Evolutionary conservation across 2,329 filamentous ascomycete species (phyloP).

Genomic region (Ophiognomonia clavigignenti-juglandacearum): DNA sequence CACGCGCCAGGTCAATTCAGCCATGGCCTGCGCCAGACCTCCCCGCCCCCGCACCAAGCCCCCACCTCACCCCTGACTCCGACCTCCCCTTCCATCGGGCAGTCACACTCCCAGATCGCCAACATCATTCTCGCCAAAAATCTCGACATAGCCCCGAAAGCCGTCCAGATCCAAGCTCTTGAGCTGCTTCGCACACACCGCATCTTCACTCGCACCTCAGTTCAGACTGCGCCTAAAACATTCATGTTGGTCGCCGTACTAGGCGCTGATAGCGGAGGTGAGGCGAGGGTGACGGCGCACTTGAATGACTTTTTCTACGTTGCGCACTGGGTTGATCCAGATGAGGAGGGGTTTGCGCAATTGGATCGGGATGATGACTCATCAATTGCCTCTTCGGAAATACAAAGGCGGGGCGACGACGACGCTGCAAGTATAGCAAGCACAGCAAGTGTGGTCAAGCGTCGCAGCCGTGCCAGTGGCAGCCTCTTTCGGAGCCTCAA

Average conservation of each 20-base stretch:
- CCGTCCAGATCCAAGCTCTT: slow-evolving; percentile 75
- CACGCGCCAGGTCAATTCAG: not conserved
- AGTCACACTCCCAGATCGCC: slow-evolving; percentile 50
- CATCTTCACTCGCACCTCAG: slow-evolving; percentile 69
- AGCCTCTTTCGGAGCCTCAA: slow-evolving; percentile 3
- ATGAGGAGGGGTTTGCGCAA: slow-evolving; percentile 67
- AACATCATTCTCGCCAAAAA: slow-evolving; percentile 80
- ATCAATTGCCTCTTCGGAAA: slow-evolving; percentile 18
- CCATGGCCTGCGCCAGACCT: not conserved
- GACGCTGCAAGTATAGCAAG: slow-evolving; percentile 22
- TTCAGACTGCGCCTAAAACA: slow-evolving; percentile 68
- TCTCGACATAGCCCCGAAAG: slow-evolving; percentile 66
- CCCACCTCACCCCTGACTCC: slow-evolving; percentile 22
- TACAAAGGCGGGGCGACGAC: slow-evolving; percentile 24
- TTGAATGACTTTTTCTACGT: slow-evolving; percentile 83
- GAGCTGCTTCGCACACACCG: slow-evolving; percentile 76
- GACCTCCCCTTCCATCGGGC: slow-evolving; percentile 10
- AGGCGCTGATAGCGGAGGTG: slow-evolving; percentile 39
- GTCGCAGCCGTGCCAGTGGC: slow-evolving; percentile 3
- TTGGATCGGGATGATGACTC: slow-evolving; percentile 55
- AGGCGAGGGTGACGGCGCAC: slow-evolving; percentile 48
- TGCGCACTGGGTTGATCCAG: slow-evolving; percentile 74
- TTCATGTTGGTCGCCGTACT: slow-evolving; percentile 81
- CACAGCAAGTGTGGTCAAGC: slow-evolving; percentile 40
- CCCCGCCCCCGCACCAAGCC: slow-evolving; percentile 1